Evolutionary conservation across 305 asterid genomes (phyloP).

Genomic region (Fraxinus floribunda): DNA sequence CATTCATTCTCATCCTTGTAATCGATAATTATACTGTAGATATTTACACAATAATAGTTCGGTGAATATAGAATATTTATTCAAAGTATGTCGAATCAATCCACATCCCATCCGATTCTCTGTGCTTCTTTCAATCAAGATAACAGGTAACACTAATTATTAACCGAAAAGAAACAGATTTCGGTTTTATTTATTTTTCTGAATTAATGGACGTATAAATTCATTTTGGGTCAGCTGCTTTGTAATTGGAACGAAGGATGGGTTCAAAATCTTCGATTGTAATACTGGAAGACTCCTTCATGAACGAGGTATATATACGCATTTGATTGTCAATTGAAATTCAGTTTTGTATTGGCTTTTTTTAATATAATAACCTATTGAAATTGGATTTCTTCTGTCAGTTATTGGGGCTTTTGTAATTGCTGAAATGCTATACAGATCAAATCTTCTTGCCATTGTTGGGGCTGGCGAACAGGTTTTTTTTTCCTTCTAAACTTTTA

Average conservation of each 20-base stretch:
- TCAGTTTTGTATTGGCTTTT: neutral
- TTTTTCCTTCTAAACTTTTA: conserved; percentile 1
- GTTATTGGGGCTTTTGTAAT: conserved; percentile 79
- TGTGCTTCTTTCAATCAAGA: conserved; percentile 92
- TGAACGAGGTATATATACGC: conserved; percentile 53
- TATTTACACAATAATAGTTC: neutral
- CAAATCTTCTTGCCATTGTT: conserved; percentile 83
- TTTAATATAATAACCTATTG: conserved; percentile 3
- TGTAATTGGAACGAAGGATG: conserved; percentile 74
- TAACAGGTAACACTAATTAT: conserved; percentile 41
- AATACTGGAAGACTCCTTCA: conserved; percentile 77
- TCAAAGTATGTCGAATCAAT: conserved; percentile 50
- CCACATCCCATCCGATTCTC: conserved; percentile 53
- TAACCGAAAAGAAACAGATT: neutral
- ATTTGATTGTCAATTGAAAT: neutral
- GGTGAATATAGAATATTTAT: neutral
- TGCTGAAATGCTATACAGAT: conserved; percentile 81
- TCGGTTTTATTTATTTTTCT: neutral
- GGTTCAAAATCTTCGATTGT: conserved; percentile 70
- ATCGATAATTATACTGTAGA: neutral
- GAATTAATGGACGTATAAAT: neutral
- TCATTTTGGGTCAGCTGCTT: conserved; percentile 50
- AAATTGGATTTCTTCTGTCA: conserved; percentile 31
- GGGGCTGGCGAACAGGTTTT: conserved; percentile 98
- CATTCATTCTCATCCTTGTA: neutral